Evolutionary conservation across 495 filamentous ascomycete genomes (phyloP).

Genomic region (Collariella sp.): DNA sequence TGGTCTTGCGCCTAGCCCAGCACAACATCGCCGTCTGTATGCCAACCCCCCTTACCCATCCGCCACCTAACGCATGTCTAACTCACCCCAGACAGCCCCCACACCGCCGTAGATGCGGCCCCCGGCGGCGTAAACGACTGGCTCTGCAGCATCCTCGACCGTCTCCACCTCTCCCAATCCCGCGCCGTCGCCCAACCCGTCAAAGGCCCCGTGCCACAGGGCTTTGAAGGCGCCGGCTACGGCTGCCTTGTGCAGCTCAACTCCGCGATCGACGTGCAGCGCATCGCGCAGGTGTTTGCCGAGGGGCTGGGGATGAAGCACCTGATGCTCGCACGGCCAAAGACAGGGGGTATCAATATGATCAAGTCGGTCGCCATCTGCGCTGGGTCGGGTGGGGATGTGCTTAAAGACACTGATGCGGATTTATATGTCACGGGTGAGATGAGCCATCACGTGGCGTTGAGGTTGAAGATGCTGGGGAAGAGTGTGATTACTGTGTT

Average conservation of each 20-base stretch:
- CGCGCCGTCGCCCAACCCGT: conserved; percentile 34
- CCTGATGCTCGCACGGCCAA: conserved; percentile 37
- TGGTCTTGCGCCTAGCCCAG: conserved; percentile 71
- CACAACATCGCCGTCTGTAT: conserved; percentile 79
- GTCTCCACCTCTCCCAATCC: conserved; percentile 6
- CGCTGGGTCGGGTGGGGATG: conserved; percentile 70
- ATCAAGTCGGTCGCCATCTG: conserved; percentile 52
- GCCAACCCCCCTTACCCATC: background rate
- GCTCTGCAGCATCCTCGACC: conserved; percentile 73
- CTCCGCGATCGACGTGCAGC: conserved; percentile 44
- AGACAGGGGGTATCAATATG: conserved; percentile 8
- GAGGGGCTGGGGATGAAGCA: conserved; percentile 30
- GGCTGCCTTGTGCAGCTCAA: conserved; percentile 62
- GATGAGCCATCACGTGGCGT: conserved; percentile 82
- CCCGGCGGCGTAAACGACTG: conserved; percentile 85
- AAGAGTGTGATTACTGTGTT: conserved; percentile 75
- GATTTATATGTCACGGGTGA: conserved; percentile 89
- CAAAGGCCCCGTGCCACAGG: conserved; percentile 27
- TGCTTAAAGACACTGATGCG: conserved; percentile 58
- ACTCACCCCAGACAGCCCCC: conserved; percentile 55
- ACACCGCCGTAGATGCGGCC: conserved; percentile 88
- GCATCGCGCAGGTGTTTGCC: conserved; percentile 48
- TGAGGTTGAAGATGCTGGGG: conserved; percentile 82
- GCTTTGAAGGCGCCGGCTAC: conserved; percentile 64
- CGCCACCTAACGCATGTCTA: background rate